Evolutionary conservation across 2,329 filamentous ascomycete species (phyloP).

Genomic region (Orbilia brochopaga): DNA sequence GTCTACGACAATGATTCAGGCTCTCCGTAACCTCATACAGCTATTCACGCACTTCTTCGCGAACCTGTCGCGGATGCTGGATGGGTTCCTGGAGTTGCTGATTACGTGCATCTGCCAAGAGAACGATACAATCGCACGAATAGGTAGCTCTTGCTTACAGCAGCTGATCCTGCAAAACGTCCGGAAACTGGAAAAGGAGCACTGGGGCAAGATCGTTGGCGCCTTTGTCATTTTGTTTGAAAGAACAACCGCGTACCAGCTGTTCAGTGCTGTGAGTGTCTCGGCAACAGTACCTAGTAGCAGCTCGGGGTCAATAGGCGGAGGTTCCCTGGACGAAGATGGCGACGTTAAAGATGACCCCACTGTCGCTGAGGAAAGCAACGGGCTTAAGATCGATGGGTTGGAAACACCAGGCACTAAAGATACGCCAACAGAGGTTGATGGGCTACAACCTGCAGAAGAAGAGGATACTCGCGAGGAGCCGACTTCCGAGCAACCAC

Average conservation of each 20-base stretch:
- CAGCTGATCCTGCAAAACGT: slow-evolving; percentile 97
- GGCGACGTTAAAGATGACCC: slow-evolving; percentile 34
- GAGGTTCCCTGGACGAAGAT: slow-evolving; percentile 29
- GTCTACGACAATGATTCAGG: slow-evolving; percentile 99
- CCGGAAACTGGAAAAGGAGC: slow-evolving; percentile 80
- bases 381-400: slow-evolving; percentile 69
- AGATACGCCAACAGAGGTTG: slow-evolving; percentile 55
- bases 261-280: slow-evolving; percentile 75
- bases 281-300: slow-evolving; percentile 61
- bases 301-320: slow-evolving; percentile 55
- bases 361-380: slow-evolving; percentile 58
- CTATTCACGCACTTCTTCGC: slow-evolving; percentile 99
- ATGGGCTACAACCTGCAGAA: slow-evolving; percentile 17
- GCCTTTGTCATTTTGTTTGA: slow-evolving; percentile 96
- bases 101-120: slow-evolving; percentile 98
- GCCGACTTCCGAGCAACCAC: slow-evolving; percentile 54
- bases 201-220: slow-evolving; percentile 94
- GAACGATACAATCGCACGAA: slow-evolving; percentile 96
- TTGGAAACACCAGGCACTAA: slow-evolving; percentile 52
- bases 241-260: slow-evolving; percentile 88
- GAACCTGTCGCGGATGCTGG: slow-evolving; percentile 94
- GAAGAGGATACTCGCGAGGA: slow-evolving; percentile 40
- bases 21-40: slow-evolving; percentile 95
- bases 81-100: slow-evolving; percentile 92
- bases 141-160: slow-evolving; percentile 97